Conservation (phyloP, 495 filamentous ascomycete genomes). For the Sphaerosporella brunnea region DNA sequence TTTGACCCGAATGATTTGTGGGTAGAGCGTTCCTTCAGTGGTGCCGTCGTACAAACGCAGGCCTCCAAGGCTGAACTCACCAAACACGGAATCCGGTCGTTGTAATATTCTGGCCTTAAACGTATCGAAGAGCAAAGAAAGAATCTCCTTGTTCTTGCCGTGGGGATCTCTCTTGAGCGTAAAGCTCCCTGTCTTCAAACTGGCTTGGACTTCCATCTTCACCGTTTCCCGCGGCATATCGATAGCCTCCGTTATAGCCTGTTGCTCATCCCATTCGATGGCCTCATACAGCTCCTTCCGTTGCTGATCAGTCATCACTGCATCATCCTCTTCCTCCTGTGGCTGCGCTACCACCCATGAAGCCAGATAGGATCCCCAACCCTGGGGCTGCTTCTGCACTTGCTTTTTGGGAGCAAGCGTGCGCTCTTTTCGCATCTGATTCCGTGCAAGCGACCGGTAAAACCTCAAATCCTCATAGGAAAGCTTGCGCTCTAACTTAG, state of each 20-base stretch:
- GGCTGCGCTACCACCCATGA: slow-evolving; percentile 48
- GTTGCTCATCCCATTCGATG: slow-evolving; percentile 97
- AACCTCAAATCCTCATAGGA: slow-evolving; percentile 93
- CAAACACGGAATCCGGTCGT: slow-evolving; percentile 72
- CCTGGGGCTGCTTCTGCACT: slow-evolving; percentile 42
- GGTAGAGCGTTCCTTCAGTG: slow-evolving; percentile 70
- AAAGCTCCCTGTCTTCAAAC: slow-evolving; percentile 80
- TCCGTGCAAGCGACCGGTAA: slow-evolving; percentile 85
- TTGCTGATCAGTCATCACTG: slow-evolving; percentile 81
- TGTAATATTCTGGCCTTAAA: slow-evolving; percentile 79
- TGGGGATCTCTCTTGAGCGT: slow-evolving; percentile 80
- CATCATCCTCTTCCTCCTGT: slow-evolving; percentile 35
- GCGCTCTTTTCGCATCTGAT: slow-evolving; percentile 87
- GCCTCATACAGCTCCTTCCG: slow-evolving; percentile 91
- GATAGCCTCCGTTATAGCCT: slow-evolving; percentile 65
- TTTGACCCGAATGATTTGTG: slow-evolving; percentile 89
- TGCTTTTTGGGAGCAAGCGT: slow-evolving; percentile 47
- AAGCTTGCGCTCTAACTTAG: slow-evolving; percentile 66
- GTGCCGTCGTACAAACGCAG: slow-evolving; percentile 91
- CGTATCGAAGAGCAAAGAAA: slow-evolving; percentile 81
- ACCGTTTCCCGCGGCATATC: slow-evolving; percentile 78
- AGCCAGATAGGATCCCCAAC: slow-evolving; percentile 43
- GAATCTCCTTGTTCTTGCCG: slow-evolving; percentile 53
- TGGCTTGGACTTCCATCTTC: slow-evolving; percentile 79
- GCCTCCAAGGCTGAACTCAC: slow-evolving; percentile 75